Evolutionary conservation across 306 rosid species (phyloP), one percentile per base, ranked within the genome.

Genomic region (Dalbergia cultrata): DNA sequence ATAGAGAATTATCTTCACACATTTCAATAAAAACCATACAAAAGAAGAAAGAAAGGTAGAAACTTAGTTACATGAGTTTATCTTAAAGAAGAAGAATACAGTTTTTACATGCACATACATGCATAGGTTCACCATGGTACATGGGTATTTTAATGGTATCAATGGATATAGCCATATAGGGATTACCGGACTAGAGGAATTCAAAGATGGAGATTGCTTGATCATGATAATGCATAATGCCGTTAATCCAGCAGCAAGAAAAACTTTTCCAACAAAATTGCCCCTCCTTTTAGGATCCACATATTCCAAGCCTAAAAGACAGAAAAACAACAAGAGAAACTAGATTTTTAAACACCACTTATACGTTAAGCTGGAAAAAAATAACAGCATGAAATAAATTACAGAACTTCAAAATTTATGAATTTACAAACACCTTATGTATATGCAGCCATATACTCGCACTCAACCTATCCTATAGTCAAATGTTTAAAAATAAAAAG

Each of bases 151-250:
- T 62, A 16, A 54, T 10, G 34, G 50, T 21, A 50, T 43, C 62
- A 31, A 74, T 53, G 13, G 61, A 58, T 77, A 44, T n/a, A n/a
- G n/a, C n/a, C n/a, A n/a, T n/a, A n/a, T 50, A 62, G 54, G 67
- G 43, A 57, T 75, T 92, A 94, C 98, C 97, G 82, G 90, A 76
- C 89, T 91, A 21, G 92, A 84, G 67, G 93, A 65, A 80, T 57
- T 91, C 82, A 94, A 82, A 22, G 86, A 72, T 76, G 97, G 95
- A 83, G 99, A 88, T 74, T 80, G 92, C 88, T 90, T 95, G 86
- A 95, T 86, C 95, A 93, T 84, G 68, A 95, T 49, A 57, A 95
- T 90, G 78, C 97, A 93, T 89, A 95, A 16, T 62, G 95, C 87
- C 0, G 95, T 91, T 53, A 95, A 84, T 26, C 76, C 56, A 67